Evolutionary conservation across 169 alveolate genomes (phyloP).

Genomic region (Cyclospora cayetanensis): DNA sequence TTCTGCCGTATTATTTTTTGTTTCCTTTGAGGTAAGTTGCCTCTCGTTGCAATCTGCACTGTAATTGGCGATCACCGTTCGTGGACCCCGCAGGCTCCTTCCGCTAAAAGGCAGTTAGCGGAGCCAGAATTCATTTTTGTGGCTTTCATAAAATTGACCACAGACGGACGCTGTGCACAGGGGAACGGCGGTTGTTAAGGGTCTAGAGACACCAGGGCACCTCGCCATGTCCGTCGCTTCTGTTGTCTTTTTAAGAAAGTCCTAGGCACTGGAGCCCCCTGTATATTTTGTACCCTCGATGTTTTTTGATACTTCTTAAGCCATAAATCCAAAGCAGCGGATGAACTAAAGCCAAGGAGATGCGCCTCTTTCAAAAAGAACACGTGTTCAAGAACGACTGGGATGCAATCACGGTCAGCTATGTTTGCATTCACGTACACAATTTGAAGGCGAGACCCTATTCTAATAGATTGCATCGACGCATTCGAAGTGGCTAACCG

Average conservation of each 20-base stretch:
- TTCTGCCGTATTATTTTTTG: neutral
- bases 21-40: no score
- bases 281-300: neutral
- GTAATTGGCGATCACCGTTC: no score
- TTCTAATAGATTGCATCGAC: neutral
- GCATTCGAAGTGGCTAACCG: neutral
- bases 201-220: neutral
- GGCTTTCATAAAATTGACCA: no score
- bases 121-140: neutral
- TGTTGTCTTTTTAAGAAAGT: neutral
- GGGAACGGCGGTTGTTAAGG: no score
- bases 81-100: no score
- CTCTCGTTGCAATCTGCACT: no score
- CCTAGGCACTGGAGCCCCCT: neutral
- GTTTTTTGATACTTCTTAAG: neutral
- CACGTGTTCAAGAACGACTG: slow-evolving; percentile 52
- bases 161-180: no score
- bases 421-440: neutral
- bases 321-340: no score
- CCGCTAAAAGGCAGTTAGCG: no score
- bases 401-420: slow-evolving; percentile 69
- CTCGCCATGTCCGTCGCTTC: neutral
- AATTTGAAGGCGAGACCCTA: neutral
- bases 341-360: neutral
- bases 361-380: neutral